These are phyloP conservation scores for Blastobotrys petasosporus DNA, from an alignment of 1,139 yeast genomes.

Conservation along the genomic window DNA sequence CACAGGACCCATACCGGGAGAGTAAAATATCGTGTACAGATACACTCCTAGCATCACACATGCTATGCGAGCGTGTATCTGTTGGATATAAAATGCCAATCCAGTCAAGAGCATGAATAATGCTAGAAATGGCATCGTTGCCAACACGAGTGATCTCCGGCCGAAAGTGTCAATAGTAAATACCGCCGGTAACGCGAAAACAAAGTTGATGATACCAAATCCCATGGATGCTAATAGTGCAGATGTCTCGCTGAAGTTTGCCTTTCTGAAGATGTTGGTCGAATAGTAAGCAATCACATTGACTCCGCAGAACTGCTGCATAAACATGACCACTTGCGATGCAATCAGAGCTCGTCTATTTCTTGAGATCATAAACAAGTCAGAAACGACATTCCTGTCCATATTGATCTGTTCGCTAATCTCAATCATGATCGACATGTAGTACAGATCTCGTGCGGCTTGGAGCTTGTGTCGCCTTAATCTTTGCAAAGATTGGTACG, in stretches of 20 bases:
- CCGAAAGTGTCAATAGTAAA: constrained; percentile 77
- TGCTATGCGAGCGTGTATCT: constrained; percentile 50
- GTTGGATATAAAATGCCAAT: constrained; percentile 64
- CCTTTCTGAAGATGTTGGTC: constrained; percentile 62
- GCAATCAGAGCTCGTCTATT: constrained; percentile 79
- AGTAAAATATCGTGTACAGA: constrained; percentile 64
- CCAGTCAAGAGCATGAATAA: constrained; percentile 65
- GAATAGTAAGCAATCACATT: constrained; percentile 69
- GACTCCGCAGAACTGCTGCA: constrained; percentile 91
- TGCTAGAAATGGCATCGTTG: constrained; percentile 72
- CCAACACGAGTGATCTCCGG: constrained; percentile 60
- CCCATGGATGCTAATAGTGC: constrained; percentile 81
- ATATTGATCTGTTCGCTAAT: constrained; percentile 57
- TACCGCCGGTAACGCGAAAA: constrained; percentile 79
- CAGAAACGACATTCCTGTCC: constrained; percentile 45
- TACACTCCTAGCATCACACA: constrained; percentile 67
- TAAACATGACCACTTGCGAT: constrained; percentile 76
- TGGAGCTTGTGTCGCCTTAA: constrained; percentile 50
- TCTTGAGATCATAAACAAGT: constrained; percentile 62
- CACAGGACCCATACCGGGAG: constrained; percentile 85
- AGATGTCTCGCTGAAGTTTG: constrained; percentile 55
- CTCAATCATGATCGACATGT: constrained; percentile 57
- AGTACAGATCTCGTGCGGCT: constrained; percentile 74
- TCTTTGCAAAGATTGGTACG: constrained; percentile 46
- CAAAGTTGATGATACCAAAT: constrained; percentile 72